Evolutionary conservation across 306 rosid genomes (phyloP).

Genomic region (Sindora glabra): DNA sequence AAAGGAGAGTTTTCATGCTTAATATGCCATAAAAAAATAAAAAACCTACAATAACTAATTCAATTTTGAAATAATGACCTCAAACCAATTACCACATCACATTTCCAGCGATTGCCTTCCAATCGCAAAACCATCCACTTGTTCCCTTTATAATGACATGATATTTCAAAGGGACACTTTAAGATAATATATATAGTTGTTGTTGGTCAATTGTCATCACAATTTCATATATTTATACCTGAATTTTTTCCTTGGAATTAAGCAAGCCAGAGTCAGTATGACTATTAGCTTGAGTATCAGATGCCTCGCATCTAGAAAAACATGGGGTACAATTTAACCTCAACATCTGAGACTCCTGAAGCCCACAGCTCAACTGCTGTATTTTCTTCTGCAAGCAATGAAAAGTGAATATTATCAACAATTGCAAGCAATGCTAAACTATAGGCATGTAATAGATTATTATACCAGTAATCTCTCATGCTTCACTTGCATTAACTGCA

Average conservation of each 20-base stretch:
- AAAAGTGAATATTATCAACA: conserved; percentile 18
- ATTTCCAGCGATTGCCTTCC: not conserved
- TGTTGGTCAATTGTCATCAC: no score
- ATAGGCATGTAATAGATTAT: not conserved
- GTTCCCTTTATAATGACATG: no score
- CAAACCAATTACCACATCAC: not conserved
- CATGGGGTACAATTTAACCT: conserved; percentile 24
- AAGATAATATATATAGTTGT: no score
- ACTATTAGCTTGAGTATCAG: conserved; percentile 26
- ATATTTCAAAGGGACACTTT: conserved; percentile 1
- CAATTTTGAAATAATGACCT: not conserved
- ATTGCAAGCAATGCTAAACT: conserved; percentile 7
- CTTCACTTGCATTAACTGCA: conserved; percentile 55
- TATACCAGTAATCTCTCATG: conserved; percentile 56
- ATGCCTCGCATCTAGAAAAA: conserved; percentile 25
- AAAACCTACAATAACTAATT: not conserved
- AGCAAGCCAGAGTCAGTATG: conserved; percentile 18
- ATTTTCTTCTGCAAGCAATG: conserved; percentile 48
- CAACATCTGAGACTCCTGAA: conserved; percentile 57
- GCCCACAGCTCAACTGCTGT: conserved; percentile 45
- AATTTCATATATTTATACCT: conserved; percentile 28
- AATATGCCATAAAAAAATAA: not conserved
- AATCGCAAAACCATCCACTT: not conserved
- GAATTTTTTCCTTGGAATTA: conserved; percentile 35
- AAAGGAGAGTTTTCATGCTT: not conserved